Base-by-base conservation (phyloP, 768 basidiomycete species). In the Sporobolomyces roseus region DNA sequence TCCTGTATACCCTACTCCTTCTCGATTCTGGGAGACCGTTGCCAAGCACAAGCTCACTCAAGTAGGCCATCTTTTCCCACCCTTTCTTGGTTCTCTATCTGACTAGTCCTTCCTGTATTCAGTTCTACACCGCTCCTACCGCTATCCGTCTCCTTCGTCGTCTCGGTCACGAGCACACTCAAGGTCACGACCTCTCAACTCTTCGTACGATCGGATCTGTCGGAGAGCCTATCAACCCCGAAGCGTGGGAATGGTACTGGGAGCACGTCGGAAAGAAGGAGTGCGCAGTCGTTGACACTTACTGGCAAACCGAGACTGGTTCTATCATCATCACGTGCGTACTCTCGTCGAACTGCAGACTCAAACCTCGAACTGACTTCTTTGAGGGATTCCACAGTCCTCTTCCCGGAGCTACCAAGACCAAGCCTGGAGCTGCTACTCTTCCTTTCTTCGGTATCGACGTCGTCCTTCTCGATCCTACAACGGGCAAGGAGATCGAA, bases 231-330 rank as follows among this genome's bases (percentile, higher is more conserved):
- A 98, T 99, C 82, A 97, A 97, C 80, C 93, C 93, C 32, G 94
- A 97, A 79, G 94, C 94, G 16, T 97, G 96, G 94, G 85, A 93
- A 75, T 98, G 94, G 94, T 96, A 93, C 80, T 92, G 94, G 79
- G 92, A 96, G 76, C 85, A 91, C 76, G 93, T 96, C 61, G 96
- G 94, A 14, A 84, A 85, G 76, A 83, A 80, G 73, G 84, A 97
- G 78, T 93, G 91, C 77, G 91, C 94, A 43, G 60, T 64, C 46
- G 73, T 71, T 63, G 66, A 68, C 68, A 72, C 75, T 5, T 80
- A 79, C 77, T 88, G 87, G 91, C 93, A 97, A 84, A 99, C 96
- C 0, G 94, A 99, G 82, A 98, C 96, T 1, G 96, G 96, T 61
- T 91, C 89, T 2, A 93, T 96, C 78, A 87, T 93, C 61, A 85